phyloP scores from a whole-genome alignment of 2,329 filamentous ascomycete species.

The Talaromyces albobiverticillius region DNA sequence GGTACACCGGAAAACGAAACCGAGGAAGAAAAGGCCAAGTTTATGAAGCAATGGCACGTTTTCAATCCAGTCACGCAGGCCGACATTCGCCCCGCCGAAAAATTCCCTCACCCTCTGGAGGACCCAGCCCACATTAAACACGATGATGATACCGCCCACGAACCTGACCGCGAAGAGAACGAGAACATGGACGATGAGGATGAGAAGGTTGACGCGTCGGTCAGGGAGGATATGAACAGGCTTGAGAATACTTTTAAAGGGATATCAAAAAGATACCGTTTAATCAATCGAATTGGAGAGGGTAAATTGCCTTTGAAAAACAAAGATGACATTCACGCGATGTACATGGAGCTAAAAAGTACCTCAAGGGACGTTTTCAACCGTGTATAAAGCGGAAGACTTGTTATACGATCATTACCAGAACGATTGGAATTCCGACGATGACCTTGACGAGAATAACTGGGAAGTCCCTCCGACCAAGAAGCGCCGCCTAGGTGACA shows the following conservation, averaged over 20 bases:
- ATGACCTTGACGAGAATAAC: constrained; percentile 59
- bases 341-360: background rate
- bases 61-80: background rate
- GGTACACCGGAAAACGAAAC: background rate
- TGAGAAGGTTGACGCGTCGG: constrained; percentile 44
- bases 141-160: background rate
- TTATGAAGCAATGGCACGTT: background rate
- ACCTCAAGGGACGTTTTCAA: constrained; percentile 83
- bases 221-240: constrained; percentile 82
- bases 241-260: constrained; percentile 79
- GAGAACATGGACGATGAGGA: constrained; percentile 21
- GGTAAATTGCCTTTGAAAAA: constrained; percentile 50
- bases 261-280: constrained; percentile 77
- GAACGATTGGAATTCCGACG: constrained; percentile 80
- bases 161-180: background rate
- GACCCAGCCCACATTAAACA: background rate
- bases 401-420: constrained; percentile 76
- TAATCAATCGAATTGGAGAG: constrained; percentile 97
- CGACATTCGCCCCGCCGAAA: background rate
- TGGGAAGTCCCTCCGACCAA: constrained; percentile 69
- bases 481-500: constrained; percentile 45
- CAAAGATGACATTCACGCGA: no score
- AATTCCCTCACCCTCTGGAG: background rate
- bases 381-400: constrained; percentile 98
- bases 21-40: background rate